Evolutionary conservation across 306 rosid genomes (phyloP), one percentile per base, ranked within the genome.

Genomic region (Trifolium pratense): DNA sequence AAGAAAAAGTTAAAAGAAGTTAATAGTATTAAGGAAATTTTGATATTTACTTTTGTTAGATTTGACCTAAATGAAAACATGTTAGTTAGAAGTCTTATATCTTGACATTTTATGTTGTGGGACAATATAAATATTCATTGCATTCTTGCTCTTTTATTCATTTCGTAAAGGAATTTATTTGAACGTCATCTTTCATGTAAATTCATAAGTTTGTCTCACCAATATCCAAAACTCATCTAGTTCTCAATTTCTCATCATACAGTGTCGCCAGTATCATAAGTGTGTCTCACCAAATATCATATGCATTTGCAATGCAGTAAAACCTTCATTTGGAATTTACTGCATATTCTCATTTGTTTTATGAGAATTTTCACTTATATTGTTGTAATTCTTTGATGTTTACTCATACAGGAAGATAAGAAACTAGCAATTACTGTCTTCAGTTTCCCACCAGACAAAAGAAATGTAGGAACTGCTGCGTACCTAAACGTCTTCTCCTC

Each of bases 391-490:
- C 20, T 68, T 13, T 29, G 66, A 29, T 7, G 39, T 34, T 9
- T 34, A 34, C 9, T 0, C 39, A 67, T 42, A 78, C 93, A 95
- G 97, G 86, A 77, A 15, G 96, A 85, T 83, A 95, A 95, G 86
- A 95, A 53, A 83, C 70, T 91, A 40, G 99, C 99, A 10, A 88
- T 95, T 70, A 95, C 99, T 0, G 96, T 95, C 77, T 95, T 95
- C 89, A 95, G 99, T 77, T 95, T 91, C 86, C 99, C 99, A 26
- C 99, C 99, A 16, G 99, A 95, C 86, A 95, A 95, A 83, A 97
- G 99, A 76, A 95, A 95, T 76, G 96, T 95, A 9, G 99, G 99
- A 82, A 91, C 93, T 10, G 97, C 99, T 58, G 99, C 99, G 59
- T 95, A 95, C 78, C 91, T 95, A 29, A 95, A 95, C 65, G 99